Percentiles rank a stretch among this genome's conserved stretches.
phyloP scores from a whole-genome alignment of 2,329 filamentous ascomycete species.

The Dendrostoma leiphaemia region DNA sequence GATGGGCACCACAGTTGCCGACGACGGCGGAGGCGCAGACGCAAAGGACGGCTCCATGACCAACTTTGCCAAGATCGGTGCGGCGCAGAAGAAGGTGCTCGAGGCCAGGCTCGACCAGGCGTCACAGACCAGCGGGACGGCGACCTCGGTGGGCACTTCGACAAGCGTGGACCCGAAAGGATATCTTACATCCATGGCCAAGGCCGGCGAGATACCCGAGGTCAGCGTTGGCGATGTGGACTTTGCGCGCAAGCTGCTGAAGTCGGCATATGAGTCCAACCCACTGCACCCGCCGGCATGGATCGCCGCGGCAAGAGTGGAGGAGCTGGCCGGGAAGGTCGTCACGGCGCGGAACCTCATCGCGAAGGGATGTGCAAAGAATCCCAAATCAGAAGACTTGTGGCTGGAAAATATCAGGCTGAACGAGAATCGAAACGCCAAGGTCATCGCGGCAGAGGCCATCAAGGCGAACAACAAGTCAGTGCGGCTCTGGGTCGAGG shows the following conservation, averaged over 20 bases:
- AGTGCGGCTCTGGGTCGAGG: constrained; percentile 89
- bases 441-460: constrained; percentile 89
- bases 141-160: constrained; percentile 73
- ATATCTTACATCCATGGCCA: constrained; percentile 88
- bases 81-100: constrained; percentile 91
- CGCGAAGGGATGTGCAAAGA: constrained; percentile 82
- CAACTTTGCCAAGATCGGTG: constrained; percentile 96
- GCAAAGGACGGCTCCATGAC: constrained; percentile 86
- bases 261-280: constrained; percentile 96
- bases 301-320: constrained; percentile 89
- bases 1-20: constrained; percentile 84
- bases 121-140: constrained; percentile 65
- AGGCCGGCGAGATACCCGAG: constrained; percentile 76
- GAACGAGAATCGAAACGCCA: constrained; percentile 89
- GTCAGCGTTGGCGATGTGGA: constrained; percentile 93
- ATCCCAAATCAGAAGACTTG: constrained; percentile 89
- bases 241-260: constrained; percentile 85
- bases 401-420: constrained; percentile 96
- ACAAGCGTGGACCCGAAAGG: constrained; percentile 94
- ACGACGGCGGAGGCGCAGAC: constrained; percentile 62
- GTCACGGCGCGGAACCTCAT: constrained; percentile 88
- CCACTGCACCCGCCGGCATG: constrained; percentile 92
- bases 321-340: constrained; percentile 89
- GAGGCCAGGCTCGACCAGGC: constrained; percentile 92
- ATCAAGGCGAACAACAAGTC: constrained; percentile 90